Percentiles rank a stretch among this genome's conserved stretches.
phyloP scores from a whole-genome alignment of 2,329 filamentous ascomycete species.

The Talaromyces islandicus region DNA sequence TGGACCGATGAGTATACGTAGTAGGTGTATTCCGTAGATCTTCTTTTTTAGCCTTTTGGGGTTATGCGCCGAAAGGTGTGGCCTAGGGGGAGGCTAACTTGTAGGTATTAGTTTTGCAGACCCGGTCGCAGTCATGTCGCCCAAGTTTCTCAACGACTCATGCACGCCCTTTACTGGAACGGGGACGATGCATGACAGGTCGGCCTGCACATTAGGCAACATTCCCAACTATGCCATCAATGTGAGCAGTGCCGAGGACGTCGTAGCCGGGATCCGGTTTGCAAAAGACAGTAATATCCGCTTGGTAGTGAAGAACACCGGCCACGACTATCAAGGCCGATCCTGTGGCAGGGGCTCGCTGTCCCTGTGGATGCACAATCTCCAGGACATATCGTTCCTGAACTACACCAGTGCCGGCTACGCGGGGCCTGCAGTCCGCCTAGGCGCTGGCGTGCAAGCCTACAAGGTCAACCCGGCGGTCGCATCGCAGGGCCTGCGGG shows the following conservation, averaged over 20 bases:
- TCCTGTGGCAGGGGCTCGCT: slow-evolving; percentile 43
- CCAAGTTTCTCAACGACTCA: slow-evolving; percentile 25
- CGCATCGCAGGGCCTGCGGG: slow-evolving; percentile 39
- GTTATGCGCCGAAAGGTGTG: too few relatives aligned
- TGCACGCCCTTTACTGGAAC: slow-evolving; percentile 24
- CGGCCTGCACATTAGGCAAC: slow-evolving; percentile 24
- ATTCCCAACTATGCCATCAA: slow-evolving; percentile 30
- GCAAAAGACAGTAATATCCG: slow-evolving; percentile 9
- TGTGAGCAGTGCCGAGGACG: slow-evolving; percentile 15
- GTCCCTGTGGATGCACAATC: slow-evolving; percentile 45
- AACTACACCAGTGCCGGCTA: slow-evolving; percentile 14
- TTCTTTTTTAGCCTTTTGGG: too few relatives aligned
- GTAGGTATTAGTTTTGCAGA: too few relatives aligned
- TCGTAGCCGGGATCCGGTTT: slow-evolving; percentile 3
- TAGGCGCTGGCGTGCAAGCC: slow-evolving; percentile 2
- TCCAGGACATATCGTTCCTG: slow-evolving; percentile 40
- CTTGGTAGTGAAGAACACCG: slow-evolving; percentile 6
- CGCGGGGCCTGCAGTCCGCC: background rate
- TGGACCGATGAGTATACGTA: background rate
- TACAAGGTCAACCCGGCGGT: slow-evolving; percentile 19
- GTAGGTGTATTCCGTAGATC: background rate
- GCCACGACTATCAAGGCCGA: slow-evolving; percentile 33
- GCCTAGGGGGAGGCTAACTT: too few relatives aligned
- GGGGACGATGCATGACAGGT: background rate
- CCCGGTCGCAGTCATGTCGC: slow-evolving; percentile 27